Conservation (phyloP, 1,284 basidiomycete species). For the Puccinia coronata region DNA sequence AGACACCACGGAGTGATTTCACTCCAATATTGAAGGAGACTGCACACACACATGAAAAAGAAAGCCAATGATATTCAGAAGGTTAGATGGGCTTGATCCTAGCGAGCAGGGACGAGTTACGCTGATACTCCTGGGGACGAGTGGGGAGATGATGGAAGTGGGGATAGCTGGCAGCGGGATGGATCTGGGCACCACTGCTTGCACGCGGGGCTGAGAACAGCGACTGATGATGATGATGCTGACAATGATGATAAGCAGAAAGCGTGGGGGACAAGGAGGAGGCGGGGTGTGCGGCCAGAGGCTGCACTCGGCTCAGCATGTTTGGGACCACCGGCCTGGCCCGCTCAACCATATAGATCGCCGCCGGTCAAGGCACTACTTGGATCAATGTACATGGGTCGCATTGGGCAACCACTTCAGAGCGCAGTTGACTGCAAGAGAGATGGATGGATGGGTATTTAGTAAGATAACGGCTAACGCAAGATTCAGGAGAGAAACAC, state of each 20-base stretch:
- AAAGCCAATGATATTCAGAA: too few species aligned
- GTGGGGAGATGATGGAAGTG: background rate
- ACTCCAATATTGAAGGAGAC: too few species aligned
- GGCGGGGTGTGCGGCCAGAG: background rate
- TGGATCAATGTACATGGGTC: slow-evolving; percentile 40
- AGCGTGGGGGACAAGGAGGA: background rate
- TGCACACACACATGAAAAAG: too few species aligned
- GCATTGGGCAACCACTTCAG: slow-evolving; percentile 35
- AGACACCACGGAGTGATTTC: too few species aligned
- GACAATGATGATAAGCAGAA: too few species aligned
- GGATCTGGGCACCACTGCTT: too few species aligned
- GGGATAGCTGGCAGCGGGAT: too few species aligned
- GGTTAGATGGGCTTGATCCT: slow-evolving; percentile 17
- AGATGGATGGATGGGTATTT: background rate
- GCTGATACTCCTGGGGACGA: background rate
- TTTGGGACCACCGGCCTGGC: background rate
- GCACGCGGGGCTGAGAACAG: background rate
- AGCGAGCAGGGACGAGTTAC: background rate
- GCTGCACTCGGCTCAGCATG: slow-evolving; percentile 22
- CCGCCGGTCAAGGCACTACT: slow-evolving; percentile 2
- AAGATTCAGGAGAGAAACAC: too few species aligned
- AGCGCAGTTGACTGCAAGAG: slow-evolving; percentile 17
- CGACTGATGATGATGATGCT: background rate
- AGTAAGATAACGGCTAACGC: background rate
- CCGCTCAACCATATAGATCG: slow-evolving; percentile 11